phyloP scores from a whole-genome alignment of 1,139 yeast genomes.

The Candida mesenterica region DNA sequence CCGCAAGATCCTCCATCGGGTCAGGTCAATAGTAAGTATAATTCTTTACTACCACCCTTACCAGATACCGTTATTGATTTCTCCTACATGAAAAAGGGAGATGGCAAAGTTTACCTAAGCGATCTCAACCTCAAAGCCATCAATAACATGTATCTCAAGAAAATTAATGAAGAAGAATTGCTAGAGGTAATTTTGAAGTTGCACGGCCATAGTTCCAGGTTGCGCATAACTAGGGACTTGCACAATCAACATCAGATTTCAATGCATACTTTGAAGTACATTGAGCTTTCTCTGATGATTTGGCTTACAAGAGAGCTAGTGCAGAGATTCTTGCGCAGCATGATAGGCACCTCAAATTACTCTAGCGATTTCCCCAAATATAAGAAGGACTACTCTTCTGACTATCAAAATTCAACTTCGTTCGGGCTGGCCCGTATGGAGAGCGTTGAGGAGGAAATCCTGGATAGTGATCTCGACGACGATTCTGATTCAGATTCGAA shows the following conservation, averaged over 20 bases:
- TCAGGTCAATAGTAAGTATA: slow-evolving; percentile 23
- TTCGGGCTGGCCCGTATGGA: background rate
- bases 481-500: slow-evolving; percentile 4
- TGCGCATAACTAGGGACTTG: slow-evolving; percentile 4
- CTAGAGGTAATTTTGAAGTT: slow-evolving; percentile 28
- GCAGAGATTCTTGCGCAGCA: slow-evolving; percentile 27
- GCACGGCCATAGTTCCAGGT: slow-evolving; percentile 11
- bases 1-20: slow-evolving; percentile 22
- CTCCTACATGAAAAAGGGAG: slow-evolving; percentile 32
- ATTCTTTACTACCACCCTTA: slow-evolving; percentile 39
- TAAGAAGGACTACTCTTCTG: slow-evolving; percentile 10
- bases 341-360: slow-evolving; percentile 3
- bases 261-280: slow-evolving; percentile 20
- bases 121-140: slow-evolving; percentile 42
- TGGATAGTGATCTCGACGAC: slow-evolving; percentile 2
- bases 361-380: background rate
- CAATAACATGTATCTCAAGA: slow-evolving; percentile 30
- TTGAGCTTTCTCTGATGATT: slow-evolving; percentile 47
- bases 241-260: slow-evolving; percentile 7
- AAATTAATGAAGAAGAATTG: slow-evolving; percentile 39
- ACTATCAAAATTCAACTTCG: slow-evolving; percentile 11
- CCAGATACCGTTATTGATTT: slow-evolving; percentile 28
- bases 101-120: slow-evolving; percentile 41
- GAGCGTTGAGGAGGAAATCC: background rate
- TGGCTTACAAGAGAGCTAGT: slow-evolving; percentile 51